Evolutionary conservation across 495 filamentous ascomycete species (phyloP).

Genomic region (Pseudevernia furfuracea): DNA sequence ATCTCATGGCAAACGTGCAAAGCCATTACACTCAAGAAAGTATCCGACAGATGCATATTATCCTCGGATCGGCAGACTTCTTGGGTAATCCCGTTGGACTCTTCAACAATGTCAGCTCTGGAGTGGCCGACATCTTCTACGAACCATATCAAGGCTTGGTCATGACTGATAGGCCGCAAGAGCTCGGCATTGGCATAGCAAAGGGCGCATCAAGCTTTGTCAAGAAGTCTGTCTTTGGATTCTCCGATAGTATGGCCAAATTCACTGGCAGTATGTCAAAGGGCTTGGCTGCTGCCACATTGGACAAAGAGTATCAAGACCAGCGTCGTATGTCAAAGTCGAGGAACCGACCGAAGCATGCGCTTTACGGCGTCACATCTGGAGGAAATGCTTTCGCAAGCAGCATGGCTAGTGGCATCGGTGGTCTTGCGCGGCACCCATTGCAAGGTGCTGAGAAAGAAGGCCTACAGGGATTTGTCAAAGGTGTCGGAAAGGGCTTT

Average conservation of each 20-base stretch:
- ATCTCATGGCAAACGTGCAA: constrained; percentile 74
- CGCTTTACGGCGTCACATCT: constrained; percentile 89
- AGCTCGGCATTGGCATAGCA: constrained; percentile 87
- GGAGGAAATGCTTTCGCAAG: constrained; percentile 91
- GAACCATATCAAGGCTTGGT: constrained; percentile 97
- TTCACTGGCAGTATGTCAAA: constrained; percentile 95
- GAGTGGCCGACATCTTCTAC: constrained; percentile 96
- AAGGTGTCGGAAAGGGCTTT: constrained; percentile 92
- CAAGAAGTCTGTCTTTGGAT: constrained; percentile 96
- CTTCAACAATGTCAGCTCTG: constrained; percentile 97
- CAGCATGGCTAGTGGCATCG: constrained; percentile 86
- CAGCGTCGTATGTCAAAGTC: constrained; percentile 87
- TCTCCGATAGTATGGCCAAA: constrained; percentile 93
- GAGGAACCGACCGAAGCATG: constrained; percentile 92
- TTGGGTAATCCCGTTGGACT: constrained; percentile 96
- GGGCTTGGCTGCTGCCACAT: constrained; percentile 83
- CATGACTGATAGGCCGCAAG: constrained; percentile 89
- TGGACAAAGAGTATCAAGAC: constrained; percentile 98
- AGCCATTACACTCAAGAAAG: constrained; percentile 95
- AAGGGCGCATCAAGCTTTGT: constrained; percentile 95
- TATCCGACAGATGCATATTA: constrained; percentile 91
- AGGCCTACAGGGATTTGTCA: constrained; percentile 87
- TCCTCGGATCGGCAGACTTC: constrained; percentile 94
- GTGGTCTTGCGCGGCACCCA: constrained; percentile 85
- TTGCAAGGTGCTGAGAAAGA: constrained; percentile 95